Base-by-base conservation (phyloP, 495 filamentous ascomycete genomes). In the Pyrenula aspistea region DNA sequence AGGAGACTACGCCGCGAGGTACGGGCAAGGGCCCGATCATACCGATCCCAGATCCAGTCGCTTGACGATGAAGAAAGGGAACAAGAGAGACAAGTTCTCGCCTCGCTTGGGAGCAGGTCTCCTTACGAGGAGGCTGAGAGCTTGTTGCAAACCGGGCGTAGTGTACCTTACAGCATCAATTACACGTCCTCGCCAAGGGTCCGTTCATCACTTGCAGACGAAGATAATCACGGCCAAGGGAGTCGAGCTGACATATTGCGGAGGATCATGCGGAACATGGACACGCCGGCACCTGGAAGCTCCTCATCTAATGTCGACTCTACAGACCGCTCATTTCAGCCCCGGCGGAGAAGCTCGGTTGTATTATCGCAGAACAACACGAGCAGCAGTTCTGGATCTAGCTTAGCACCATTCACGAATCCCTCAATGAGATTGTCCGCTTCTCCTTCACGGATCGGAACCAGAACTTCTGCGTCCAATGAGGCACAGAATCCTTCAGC, bases 301-400 rank as follows among this genome's bases (percentile, higher is more conserved):
- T 42, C 31, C 4, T 8, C 31, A 4, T 42, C 31, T 15, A 71
- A 63, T 25, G 55, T 55, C 20, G 60, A 59, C 31, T 15, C 60
- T 53, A 51, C 54, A 24, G 65, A 71, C 22, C 68, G 70, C 12
- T 60, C 63, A 12, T 71, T 63, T 54, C 68, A 68, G 48, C 65
- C 69, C n/a, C 66, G 73, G 56, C 76, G 74, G 15, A 73, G 68
- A 49, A 67, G 63, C 49, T 75, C 77, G n/a, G 64, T 76, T 21
- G 66, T 78, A 49, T 65, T 74, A 24, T 71, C 76, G 2, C 74
- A 76, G 25, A 65, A 53, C 49, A 63, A 62, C 57, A 50, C 55
- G 8, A 63, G 64, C 31, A 50, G 63, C 48, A 53, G 54, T 12
- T 56, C 56, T 19, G 54, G 48, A 10, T 56, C 65, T 12, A 67